phyloP scores from a whole-genome alignment of 2,329 filamentous ascomycete genomes.

The Microsporum canis region DNA sequence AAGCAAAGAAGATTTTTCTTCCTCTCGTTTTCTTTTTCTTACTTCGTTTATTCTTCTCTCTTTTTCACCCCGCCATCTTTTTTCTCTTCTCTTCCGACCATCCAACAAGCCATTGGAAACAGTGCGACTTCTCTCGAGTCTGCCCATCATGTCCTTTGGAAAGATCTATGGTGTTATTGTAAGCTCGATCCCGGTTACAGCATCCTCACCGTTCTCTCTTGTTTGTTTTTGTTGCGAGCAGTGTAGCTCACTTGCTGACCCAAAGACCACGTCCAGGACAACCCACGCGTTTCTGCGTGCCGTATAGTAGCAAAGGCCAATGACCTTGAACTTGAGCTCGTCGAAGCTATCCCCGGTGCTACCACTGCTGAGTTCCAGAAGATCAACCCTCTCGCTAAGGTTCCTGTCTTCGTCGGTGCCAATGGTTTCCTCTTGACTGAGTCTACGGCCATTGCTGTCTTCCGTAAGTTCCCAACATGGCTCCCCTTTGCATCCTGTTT shows the following conservation, averaged over 20 bases:
- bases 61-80: slow-evolving; percentile 10
- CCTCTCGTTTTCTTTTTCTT: slow-evolving; percentile 12
- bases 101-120: slow-evolving; percentile 9
- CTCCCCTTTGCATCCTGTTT: slow-evolving; percentile 15
- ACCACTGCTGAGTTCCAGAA: slow-evolving; percentile 67
- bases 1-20: slow-evolving; percentile 1
- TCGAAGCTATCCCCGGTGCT: slow-evolving; percentile 55
- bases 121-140: slow-evolving; percentile 8
- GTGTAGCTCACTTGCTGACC: not conserved
- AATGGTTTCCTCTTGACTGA: slow-evolving; percentile 87
- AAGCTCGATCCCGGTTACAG: slow-evolving; percentile 26
- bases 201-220: not conserved
- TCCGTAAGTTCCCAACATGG: slow-evolving; percentile 57
- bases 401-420: slow-evolving; percentile 83
- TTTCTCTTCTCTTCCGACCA: slow-evolving; percentile 8
- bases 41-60: slow-evolving; percentile 8
- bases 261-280: slow-evolving; percentile 47
- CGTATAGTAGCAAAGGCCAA: slow-evolving; percentile 96
- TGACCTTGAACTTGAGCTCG: slow-evolving; percentile 78
- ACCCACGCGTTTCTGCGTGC: slow-evolving; percentile 80
- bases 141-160: slow-evolving; percentile 78
- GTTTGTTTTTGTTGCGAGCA: not conserved
- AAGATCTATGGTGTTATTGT: slow-evolving; percentile 88
- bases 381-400: slow-evolving; percentile 77
- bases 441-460: slow-evolving; percentile 90